A percentile compares a stretch with the other conserved stretches of the same genome.
phyloP scores from a whole-genome alignment of 129 eudicot genomes.

The Flaveria sonorensis region DNA sequence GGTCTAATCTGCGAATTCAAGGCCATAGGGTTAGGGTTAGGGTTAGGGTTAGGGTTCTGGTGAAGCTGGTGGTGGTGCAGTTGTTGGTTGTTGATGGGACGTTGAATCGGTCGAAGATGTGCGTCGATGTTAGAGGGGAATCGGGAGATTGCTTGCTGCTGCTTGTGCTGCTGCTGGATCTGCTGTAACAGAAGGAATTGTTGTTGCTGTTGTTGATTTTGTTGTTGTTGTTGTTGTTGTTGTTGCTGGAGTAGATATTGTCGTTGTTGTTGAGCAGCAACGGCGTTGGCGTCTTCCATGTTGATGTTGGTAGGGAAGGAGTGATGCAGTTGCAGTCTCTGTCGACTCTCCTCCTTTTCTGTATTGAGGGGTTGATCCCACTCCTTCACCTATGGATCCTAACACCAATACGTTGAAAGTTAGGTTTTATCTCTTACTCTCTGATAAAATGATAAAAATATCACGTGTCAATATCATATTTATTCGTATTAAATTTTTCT shows the following conservation, averaged over 20 bases:
- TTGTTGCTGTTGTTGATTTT: slow-evolving; percentile 25
- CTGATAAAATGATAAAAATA: no score
- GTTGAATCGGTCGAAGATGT: slow-evolving; percentile 60
- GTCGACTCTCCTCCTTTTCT: slow-evolving; percentile 18
- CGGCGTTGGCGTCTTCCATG: slow-evolving; percentile 13
- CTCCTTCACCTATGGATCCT: background rate
- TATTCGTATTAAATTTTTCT: no score
- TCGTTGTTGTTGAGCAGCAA: slow-evolving; percentile 29
- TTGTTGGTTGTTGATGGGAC: slow-evolving; percentile 25
- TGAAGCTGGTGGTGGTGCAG: slow-evolving; percentile 15
- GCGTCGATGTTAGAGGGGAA: slow-evolving; percentile 88
- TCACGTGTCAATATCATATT: no score
- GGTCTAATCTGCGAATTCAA: slow-evolving; percentile 31
- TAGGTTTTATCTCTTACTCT: no score
- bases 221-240: slow-evolving; percentile 22
- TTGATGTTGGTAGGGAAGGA: background rate
- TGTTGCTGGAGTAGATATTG: slow-evolving; percentile 33
- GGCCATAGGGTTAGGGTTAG: slow-evolving; percentile 36
- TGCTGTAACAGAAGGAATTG: slow-evolving; percentile 38
- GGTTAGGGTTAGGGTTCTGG: slow-evolving; percentile 34
- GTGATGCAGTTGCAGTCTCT: slow-evolving; percentile 4
- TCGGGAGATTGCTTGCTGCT: slow-evolving; percentile 67
- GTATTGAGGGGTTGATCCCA: slow-evolving; percentile 8
- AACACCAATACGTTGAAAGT: background rate
- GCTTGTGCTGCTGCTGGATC: slow-evolving; percentile 48